These are phyloP conservation scores for Xylariaceae sp. DNA, from an alignment of 2,329 filamentous ascomycete genomes.

Conservation along the genomic window DNA sequence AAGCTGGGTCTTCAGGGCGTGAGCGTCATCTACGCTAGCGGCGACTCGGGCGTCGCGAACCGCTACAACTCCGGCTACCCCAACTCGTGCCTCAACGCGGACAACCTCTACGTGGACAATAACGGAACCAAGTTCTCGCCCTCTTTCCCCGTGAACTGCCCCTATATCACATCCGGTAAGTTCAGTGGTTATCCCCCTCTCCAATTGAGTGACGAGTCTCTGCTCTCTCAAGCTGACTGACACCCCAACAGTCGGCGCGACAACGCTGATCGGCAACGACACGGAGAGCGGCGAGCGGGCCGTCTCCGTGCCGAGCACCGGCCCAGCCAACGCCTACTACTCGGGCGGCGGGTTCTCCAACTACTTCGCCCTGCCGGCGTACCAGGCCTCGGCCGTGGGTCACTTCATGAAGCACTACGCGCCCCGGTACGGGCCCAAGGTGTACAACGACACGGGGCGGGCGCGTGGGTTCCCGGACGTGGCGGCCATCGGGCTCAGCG, in stretches of 20 bases:
- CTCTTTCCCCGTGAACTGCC: conserved; percentile 18
- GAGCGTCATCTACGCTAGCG: conserved; percentile 32
- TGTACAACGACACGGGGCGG: conserved; percentile 42
- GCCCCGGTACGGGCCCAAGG: conserved; percentile 37
- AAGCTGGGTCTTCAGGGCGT: conserved; percentile 50
- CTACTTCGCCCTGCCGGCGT: conserved; percentile 41
- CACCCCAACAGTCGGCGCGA: conserved; percentile 12
- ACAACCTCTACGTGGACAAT: conserved; percentile 16
- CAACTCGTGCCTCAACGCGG: conserved; percentile 19
- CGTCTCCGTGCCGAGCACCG: conserved; percentile 9
- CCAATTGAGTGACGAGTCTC: no score
- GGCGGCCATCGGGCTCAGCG: conserved; percentile 36
- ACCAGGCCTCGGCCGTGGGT: conserved; percentile 39
- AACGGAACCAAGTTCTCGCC: conserved; percentile 18
- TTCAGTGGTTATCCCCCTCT: no score
- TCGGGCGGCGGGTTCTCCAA: conserved; percentile 47
- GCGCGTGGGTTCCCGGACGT: conserved; percentile 45
- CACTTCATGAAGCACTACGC: conserved; percentile 36
- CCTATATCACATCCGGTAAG: conserved; percentile 19
- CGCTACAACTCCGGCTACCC: conserved; percentile 19
- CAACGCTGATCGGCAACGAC: conserved; percentile 16
- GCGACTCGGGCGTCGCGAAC: conserved; percentile 18
- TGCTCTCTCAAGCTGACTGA: no score
- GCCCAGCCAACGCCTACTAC: conserved; percentile 29
- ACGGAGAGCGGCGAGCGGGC: conserved; percentile 17